A percentile compares a stretch with the other conserved stretches of the same genome.
Conservation (phyloP, 306 rosid species). For the Morella rubra region DNA sequence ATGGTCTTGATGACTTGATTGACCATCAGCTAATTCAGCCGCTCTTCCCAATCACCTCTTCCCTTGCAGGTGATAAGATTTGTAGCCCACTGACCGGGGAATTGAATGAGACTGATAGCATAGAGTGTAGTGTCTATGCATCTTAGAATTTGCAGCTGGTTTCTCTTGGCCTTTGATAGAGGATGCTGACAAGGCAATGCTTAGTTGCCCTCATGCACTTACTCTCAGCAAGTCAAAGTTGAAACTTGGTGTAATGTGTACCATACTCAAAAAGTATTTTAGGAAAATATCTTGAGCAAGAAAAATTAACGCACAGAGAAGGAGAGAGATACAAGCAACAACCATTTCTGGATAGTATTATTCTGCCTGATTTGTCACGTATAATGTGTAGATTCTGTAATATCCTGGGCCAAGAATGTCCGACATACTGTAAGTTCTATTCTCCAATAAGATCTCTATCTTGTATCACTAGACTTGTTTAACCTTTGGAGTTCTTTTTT, state of each 20-base stretch:
- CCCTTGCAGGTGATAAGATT: slow-evolving; percentile 41
- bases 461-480: neutral
- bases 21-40: slow-evolving; percentile 40
- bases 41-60: neutral
- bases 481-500: neutral
- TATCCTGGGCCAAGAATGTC: neutral
- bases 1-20: slow-evolving; percentile 53
- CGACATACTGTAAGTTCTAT: neutral
- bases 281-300: slow-evolving; percentile 16
- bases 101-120: slow-evolving; percentile 62
- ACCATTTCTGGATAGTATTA: neutral
- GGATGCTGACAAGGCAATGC: slow-evolving; percentile 33
- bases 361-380: slow-evolving; percentile 12
- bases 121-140: slow-evolving; percentile 67
- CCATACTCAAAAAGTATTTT: slow-evolving; percentile 21
- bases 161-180: neutral
- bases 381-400: neutral
- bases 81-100: slow-evolving; percentile 42
- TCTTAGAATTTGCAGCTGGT: slow-evolving; percentile 30
- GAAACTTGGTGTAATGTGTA: slow-evolving; percentile 26
- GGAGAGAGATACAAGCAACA: slow-evolving; percentile 15
- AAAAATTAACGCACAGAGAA: slow-evolving; percentile 8
- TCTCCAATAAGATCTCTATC: slow-evolving; percentile 6
- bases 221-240: slow-evolving; percentile 4
- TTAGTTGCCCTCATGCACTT: slow-evolving; percentile 41